Conservation (phyloP, 352 stramenopile genomes). For the Pythium chondricola region DNA sequence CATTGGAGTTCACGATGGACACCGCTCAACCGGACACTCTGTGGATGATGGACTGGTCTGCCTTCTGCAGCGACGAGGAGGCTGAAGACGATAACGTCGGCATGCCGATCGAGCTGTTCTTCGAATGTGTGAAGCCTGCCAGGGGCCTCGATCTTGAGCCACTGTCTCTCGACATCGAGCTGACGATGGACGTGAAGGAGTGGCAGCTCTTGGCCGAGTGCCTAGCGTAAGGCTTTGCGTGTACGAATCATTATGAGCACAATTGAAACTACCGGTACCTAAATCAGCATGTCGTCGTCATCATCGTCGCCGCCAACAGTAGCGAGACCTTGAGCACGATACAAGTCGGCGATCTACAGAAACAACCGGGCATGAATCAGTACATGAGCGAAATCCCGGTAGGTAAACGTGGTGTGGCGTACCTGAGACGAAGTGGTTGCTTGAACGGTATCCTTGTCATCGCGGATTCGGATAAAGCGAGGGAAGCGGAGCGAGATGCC, state of each 20-base stretch:
- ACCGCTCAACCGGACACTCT: not conserved
- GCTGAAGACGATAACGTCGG: conserved; percentile 6
- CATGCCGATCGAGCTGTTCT: conserved; percentile 10
- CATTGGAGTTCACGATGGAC: not conserved
- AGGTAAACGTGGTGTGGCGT: conserved; percentile 2
- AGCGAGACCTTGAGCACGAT: conserved; percentile 67
- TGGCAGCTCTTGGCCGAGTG: conserved; percentile 3
- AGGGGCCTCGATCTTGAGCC: not conserved
- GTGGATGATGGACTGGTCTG: conserved; percentile 3
- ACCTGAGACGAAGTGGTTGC: conserved; percentile 96
- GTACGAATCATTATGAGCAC: not conserved
- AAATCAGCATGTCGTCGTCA: conserved; percentile 78
- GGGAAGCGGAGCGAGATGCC: conserved; percentile 99
- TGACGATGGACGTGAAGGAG: not conserved
- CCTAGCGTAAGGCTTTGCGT: not conserved
- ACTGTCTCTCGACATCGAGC: not conserved
- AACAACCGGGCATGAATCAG: no score
- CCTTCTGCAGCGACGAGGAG: not conserved
- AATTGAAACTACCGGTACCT: conserved; percentile 11
- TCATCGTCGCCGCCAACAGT: conserved; percentile 54
- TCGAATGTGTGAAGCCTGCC: not conserved
- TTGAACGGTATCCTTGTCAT: conserved; percentile 96
- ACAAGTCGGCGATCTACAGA: conserved; percentile 75
- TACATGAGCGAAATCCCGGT: no score
- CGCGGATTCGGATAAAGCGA: conserved; percentile 95